A percentile compares a stretch with the other conserved stretches of the same genome.
These are phyloP conservation scores for Echium plantagineum DNA, from an alignment of 257 asterid genomes.

Conservation along the genomic window DNA sequence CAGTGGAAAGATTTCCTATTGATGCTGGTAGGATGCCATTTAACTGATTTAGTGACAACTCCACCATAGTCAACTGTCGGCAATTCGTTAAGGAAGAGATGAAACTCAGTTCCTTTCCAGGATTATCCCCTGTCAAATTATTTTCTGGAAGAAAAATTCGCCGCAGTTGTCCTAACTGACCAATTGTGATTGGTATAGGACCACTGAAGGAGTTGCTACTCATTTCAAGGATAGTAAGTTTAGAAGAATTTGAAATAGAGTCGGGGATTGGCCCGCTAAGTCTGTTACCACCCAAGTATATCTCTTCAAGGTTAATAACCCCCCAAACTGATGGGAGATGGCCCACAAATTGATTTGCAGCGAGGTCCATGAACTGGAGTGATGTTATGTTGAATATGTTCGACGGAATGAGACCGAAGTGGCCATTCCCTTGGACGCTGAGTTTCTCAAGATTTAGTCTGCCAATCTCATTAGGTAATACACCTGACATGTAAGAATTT, in stretches of 20 bases:
- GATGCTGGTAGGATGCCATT: background rate
- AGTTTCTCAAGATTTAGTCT: constrained; percentile 23
- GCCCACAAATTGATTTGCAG: constrained; percentile 11
- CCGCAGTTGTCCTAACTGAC: constrained; percentile 12
- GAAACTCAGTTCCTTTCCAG: constrained; percentile 19
- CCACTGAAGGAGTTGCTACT: constrained; percentile 21
- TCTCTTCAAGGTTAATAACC: constrained; percentile 10
- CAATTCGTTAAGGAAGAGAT: constrained; percentile 35
- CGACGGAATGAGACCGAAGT: constrained; percentile 13
- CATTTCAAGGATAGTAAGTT: constrained; percentile 16
- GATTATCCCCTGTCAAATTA: constrained; percentile 30
- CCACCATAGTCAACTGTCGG: constrained; percentile 6
- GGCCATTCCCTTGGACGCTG: constrained; percentile 18
- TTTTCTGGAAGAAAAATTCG: constrained; percentile 18
- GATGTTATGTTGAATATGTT: constrained; percentile 33
- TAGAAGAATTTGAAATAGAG: constrained; percentile 37
- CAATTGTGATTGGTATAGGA: constrained; percentile 23
- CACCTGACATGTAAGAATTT: constrained; percentile 15
- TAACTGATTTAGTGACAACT: constrained; percentile 9
- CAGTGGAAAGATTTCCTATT: background rate
- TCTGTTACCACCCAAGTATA: constrained; percentile 7
- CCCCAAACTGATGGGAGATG: constrained; percentile 14
- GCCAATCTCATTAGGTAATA: constrained; percentile 26
- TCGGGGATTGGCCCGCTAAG: constrained; percentile 34
- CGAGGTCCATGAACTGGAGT: constrained; percentile 6